Evolutionary conservation across 352 stramenopile genomes (phyloP).

Genomic region (Pythium volutum): DNA sequence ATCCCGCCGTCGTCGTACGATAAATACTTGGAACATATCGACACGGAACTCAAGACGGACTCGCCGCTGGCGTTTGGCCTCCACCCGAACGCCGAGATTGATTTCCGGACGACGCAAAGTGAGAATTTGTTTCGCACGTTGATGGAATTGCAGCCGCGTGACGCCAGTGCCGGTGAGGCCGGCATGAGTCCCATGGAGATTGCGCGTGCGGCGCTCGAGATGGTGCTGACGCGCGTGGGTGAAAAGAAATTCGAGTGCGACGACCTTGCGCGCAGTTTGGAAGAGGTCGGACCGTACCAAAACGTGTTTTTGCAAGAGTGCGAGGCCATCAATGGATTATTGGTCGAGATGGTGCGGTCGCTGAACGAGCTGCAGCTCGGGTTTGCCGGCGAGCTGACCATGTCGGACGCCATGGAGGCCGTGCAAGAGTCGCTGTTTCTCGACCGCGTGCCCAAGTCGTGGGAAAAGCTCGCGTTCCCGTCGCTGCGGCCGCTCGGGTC

Average conservation of each 20-base stretch:
- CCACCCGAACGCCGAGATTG: conserved; percentile 98
- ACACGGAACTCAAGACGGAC: conserved; percentile 94
- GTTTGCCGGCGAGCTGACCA: conserved; percentile 96
- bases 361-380: conserved; percentile 96
- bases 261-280: conserved; percentile 91
- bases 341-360: conserved; percentile 94
- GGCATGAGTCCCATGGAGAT: conserved; percentile 92
- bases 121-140: conserved; percentile 95
- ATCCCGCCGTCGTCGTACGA: conserved; percentile 95
- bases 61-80: conserved; percentile 97
- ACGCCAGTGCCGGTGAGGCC: conserved; percentile 83
- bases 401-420: conserved; percentile 97
- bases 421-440: conserved; percentile 94
- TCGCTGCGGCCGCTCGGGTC: conserved; percentile 87
- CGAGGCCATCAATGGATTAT: conserved; percentile 95
- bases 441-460: conserved; percentile 91
- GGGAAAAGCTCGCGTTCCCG: conserved; percentile 95
- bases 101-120: conserved; percentile 96
- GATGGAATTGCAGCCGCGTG: conserved; percentile 94
- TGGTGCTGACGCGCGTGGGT: conserved; percentile 93
- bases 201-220: conserved; percentile 86
- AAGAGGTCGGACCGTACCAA: conserved; percentile 94
- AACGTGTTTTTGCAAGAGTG: conserved; percentile 99
- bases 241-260: conserved; percentile 98
- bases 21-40: conserved; percentile 97